Conservation (phyloP, 2,329 filamentous ascomycete genomes). For the Westerdykella ornata region DNA sequence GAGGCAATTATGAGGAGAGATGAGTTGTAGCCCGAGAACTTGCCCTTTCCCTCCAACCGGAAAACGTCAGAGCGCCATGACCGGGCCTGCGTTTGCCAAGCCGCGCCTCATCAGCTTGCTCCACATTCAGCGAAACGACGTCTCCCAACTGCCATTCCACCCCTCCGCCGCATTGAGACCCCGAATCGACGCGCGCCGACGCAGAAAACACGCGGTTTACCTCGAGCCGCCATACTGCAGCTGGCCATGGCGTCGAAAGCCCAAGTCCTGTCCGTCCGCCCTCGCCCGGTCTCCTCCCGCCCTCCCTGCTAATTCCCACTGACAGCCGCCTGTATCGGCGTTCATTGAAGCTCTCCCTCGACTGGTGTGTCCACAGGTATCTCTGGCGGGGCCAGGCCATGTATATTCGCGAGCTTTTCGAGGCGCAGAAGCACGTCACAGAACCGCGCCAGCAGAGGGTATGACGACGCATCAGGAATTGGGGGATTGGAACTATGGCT, state of each 20-base stretch:
- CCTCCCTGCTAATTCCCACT: conserved; percentile 21
- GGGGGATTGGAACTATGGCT: conserved; percentile 9
- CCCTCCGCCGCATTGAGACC: conserved; percentile 27
- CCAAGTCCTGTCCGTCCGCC: conserved; percentile 30
- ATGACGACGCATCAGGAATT: conserved; percentile 25
- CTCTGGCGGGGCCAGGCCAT: conserved; percentile 93
- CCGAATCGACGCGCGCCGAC: conserved; percentile 7
- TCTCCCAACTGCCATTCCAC: conserved; percentile 9
- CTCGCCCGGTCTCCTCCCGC: conserved; percentile 7
- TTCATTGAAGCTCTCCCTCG: conserved; percentile 83
- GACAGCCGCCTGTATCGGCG: conserved; percentile 74
- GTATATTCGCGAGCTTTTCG: conserved; percentile 91
- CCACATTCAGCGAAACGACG: no score
- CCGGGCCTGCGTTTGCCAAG: conserved; percentile 7
- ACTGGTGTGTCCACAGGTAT: conserved; percentile 90
- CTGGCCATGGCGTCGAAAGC: conserved; percentile 38
- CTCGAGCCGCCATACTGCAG: conserved; percentile 9
- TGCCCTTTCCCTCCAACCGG: conserved; percentile 20
- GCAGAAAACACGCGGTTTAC: conserved; percentile 7
- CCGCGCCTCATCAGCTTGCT: conserved; percentile 17
- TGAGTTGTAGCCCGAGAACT: conserved; percentile 15
- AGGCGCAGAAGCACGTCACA: conserved; percentile 78
- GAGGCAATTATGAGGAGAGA: conserved; percentile 13
- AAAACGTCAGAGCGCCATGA: conserved; percentile 14
- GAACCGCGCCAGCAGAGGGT: conserved; percentile 85